Conservation (phyloP, 306 rosid species). For the Inga laurina region DNA sequence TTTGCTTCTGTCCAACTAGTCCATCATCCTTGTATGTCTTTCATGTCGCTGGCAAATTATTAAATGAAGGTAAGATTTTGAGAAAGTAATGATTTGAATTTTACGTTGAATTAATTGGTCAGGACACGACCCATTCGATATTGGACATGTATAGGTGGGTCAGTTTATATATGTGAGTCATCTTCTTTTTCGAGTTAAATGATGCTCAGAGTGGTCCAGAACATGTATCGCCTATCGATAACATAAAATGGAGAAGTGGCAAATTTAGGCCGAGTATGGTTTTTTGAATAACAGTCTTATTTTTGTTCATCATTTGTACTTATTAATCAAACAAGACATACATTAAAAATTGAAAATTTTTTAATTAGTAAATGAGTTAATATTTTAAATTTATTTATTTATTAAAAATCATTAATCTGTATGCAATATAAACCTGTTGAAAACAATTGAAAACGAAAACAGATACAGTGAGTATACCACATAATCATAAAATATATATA, state of each 20-base stretch:
- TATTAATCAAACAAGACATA: too few relatives aligned
- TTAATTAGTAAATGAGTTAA: too few relatives aligned
- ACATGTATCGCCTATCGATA: too few relatives aligned
- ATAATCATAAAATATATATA: too few relatives aligned
- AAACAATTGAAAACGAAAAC: too few relatives aligned
- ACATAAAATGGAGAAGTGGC: not conserved
- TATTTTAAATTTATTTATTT: too few relatives aligned
- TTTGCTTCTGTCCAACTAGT: conserved; percentile 41
- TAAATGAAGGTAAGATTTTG: conserved; percentile 24
- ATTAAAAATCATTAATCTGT: too few relatives aligned
- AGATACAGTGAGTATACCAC: too few relatives aligned
- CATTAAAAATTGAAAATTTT: too few relatives aligned
- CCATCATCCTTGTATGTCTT: conserved; percentile 38
- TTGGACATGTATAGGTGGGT: conserved; percentile 30
- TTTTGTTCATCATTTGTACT: not conserved
- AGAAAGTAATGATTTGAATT: conserved; percentile 12
- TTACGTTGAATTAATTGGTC: conserved; percentile 33
- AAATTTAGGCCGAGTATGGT: not conserved
- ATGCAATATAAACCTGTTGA: too few relatives aligned
- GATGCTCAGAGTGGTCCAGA: not conserved
- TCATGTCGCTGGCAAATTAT: conserved; percentile 40
- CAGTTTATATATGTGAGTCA: not conserved
- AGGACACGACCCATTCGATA: conserved; percentile 37
- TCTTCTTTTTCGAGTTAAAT: not conserved
- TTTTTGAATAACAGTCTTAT: not conserved